These are phyloP conservation scores for Russula foetens DNA, from an alignment of 768 basidiomycete species.

Conservation along the genomic window DNA sequence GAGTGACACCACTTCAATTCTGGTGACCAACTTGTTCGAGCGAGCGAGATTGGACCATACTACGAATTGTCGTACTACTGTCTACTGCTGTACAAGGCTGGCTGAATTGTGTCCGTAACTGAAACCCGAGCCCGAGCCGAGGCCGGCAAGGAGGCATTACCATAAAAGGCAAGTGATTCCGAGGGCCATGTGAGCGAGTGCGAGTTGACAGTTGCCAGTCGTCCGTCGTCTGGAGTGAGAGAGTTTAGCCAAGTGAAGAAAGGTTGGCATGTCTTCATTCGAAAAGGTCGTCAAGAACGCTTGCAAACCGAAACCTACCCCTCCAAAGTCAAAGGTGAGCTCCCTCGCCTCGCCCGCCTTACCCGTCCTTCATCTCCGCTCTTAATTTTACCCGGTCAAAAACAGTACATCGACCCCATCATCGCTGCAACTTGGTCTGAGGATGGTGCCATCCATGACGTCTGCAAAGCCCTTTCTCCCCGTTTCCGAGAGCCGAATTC, in stretches of 20 bases:
- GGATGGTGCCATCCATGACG: slow-evolving; percentile 88
- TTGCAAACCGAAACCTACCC: slow-evolving; percentile 93
- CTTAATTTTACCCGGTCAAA: not conserved
- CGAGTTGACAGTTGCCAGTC: not conserved
- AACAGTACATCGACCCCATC: slow-evolving; percentile 91
- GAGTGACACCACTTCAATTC: too few species aligned
- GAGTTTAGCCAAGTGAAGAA: too few species aligned
- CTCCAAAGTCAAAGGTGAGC: slow-evolving; percentile 87
- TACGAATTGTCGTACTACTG: too few species aligned
- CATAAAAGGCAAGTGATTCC: too few species aligned
- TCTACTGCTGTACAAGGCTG: too few species aligned
- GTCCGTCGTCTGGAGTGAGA: not conserved
- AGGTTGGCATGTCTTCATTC: slow-evolving; percentile 54
- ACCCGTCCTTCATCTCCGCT: not conserved
- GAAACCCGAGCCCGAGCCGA: too few species aligned
- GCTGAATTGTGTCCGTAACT: too few species aligned
- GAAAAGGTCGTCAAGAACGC: slow-evolving; percentile 94
- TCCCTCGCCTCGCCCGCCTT: not conserved
- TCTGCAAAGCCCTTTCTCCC: slow-evolving; percentile 80
- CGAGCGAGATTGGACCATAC: too few species aligned
- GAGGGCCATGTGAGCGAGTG: too few species aligned
- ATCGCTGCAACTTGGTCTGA: slow-evolving; percentile 96
- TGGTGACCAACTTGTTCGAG: too few species aligned
- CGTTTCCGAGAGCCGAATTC: slow-evolving; percentile 88
- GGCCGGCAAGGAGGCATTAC: too few species aligned